Evolutionary conservation across 1,284 basidiomycete species (phyloP).

Genomic region (Vanrija humicola): DNA sequence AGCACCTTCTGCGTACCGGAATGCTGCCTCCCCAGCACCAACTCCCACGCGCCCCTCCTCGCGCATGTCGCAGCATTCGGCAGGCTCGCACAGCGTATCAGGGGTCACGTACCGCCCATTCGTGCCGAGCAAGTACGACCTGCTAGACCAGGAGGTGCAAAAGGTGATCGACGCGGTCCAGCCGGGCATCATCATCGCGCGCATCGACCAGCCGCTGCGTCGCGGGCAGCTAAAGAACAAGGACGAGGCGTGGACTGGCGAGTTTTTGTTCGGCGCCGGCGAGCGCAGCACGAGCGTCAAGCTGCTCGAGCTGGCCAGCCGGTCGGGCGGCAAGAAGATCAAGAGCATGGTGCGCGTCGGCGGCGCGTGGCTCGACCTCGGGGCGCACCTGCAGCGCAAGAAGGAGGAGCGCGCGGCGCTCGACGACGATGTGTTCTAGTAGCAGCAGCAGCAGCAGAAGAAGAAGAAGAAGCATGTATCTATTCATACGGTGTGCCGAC

Average conservation of each 20-base stretch:
- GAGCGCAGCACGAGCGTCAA: constrained; percentile 31
- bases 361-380: constrained; percentile 36
- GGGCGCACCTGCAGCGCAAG: constrained; percentile 19
- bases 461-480: neutral
- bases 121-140: constrained; percentile 38
- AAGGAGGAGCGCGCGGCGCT: constrained; percentile 11
- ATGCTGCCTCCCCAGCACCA: constrained; percentile 29
- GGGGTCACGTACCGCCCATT: constrained; percentile 22
- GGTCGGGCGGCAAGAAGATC: constrained; percentile 15
- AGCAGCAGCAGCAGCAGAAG: neutral
- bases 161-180: constrained; percentile 23
- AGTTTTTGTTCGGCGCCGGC: constrained; percentile 42
- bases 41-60: constrained; percentile 24
- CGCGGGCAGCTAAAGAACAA: constrained; percentile 37
- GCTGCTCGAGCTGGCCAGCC: constrained; percentile 28
- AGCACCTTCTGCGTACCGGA: constrained; percentile 34
- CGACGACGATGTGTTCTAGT: constrained; percentile 3
- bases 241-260: constrained; percentile 44
- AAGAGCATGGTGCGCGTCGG: constrained; percentile 36
- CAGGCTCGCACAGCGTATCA: neutral
- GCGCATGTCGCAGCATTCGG: constrained; percentile 24
- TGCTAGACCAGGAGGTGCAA: constrained; percentile 37
- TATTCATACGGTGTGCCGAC: constrained; percentile 2
- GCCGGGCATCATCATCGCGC: constrained; percentile 29
- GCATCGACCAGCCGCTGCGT: constrained; percentile 37